A percentile compares a stretch with the other conserved stretches of the same genome.
phyloP scores from a whole-genome alignment of 2,329 filamentous ascomycete species.

The Aspergillus sp. region DNA sequence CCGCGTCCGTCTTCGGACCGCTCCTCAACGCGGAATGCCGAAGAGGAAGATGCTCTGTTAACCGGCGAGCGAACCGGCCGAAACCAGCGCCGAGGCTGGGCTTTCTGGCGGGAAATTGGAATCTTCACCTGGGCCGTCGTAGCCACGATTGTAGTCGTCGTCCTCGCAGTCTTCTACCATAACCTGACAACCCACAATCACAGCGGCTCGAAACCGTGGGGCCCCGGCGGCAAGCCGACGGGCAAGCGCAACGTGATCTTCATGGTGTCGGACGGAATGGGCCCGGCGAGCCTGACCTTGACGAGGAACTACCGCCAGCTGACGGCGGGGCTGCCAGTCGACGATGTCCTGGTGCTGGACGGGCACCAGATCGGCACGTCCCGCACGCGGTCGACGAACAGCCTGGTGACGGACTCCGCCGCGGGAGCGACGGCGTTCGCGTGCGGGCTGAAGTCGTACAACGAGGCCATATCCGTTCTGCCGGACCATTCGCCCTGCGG shows the following conservation, averaged over 20 bases:
- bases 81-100: slow-evolving; percentile 34
- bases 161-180: slow-evolving; percentile 75
- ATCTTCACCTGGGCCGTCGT: slow-evolving; percentile 75
- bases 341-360: slow-evolving; percentile 72
- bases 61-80: slow-evolving; percentile 42
- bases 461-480: slow-evolving; percentile 84
- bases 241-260: slow-evolving; percentile 91
- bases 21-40: slow-evolving; percentile 46
- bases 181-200: slow-evolving; percentile 43
- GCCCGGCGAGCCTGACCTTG: slow-evolving; percentile 77
- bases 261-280: slow-evolving; percentile 99
- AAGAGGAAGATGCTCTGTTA: slow-evolving; percentile 55
- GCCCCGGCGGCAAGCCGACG: slow-evolving; percentile 34
- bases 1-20: slow-evolving; percentile 48
- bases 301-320: slow-evolving; percentile 81
- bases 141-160: slow-evolving; percentile 67
- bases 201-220: slow-evolving; percentile 23
- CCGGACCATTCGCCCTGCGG: slow-evolving; percentile 82
- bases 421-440: slow-evolving; percentile 97
- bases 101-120: slow-evolving; percentile 62
- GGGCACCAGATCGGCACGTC: slow-evolving; percentile 84
- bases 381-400: slow-evolving; percentile 73
- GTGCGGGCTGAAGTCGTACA: slow-evolving; percentile 89
- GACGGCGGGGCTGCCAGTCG: slow-evolving; percentile 59
- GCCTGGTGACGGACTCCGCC: slow-evolving; percentile 86